Percentiles rank a stretch among this genome's conserved stretches.
Conservation (phyloP, 2,329 filamentous ascomycete species). For the Myriosclerotinia scirpicola region DNA sequence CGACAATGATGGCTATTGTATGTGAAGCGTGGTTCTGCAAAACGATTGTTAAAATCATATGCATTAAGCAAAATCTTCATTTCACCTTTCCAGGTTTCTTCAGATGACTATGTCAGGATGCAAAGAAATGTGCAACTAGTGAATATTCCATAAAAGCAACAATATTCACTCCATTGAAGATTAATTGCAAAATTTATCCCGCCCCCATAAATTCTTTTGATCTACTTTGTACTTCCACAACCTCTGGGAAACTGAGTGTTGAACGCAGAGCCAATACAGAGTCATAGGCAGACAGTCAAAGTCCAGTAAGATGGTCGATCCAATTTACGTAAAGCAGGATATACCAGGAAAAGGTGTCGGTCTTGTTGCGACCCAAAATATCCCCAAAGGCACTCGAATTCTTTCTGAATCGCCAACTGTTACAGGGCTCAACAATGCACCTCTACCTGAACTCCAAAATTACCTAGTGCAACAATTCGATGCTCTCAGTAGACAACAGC, state of each 20-base stretch:
- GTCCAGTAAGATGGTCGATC: constrained; percentile 14
- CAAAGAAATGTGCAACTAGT: background rate
- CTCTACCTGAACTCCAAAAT: constrained; percentile 2
- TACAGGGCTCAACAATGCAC: constrained; percentile 29
- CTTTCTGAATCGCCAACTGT: constrained; percentile 45
- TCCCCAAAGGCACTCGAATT: constrained; percentile 44
- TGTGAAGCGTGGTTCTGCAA: too few species aligned
- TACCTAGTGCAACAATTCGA: constrained; percentile 25
- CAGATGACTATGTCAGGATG: background rate
- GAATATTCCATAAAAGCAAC: background rate
- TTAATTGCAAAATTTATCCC: background rate
- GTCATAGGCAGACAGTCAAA: background rate
- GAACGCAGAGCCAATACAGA: background rate
- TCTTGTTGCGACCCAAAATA: constrained; percentile 43
- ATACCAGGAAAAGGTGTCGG: constrained; percentile 45
- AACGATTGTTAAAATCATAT: too few species aligned
- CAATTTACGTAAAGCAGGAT: constrained; percentile 32
- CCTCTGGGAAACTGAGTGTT: background rate
- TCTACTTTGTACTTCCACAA: background rate
- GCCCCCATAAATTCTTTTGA: background rate
- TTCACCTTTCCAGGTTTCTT: background rate
- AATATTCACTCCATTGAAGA: background rate
- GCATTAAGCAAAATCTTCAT: too few species aligned
- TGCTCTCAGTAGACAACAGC: constrained; percentile 24
- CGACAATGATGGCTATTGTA: background rate